A percentile compares a stretch with the other conserved stretches of the same genome.
These are phyloP conservation scores for Diaporthe eres DNA, from an alignment of 2,329 filamentous ascomycete species.

Conservation along the genomic window DNA sequence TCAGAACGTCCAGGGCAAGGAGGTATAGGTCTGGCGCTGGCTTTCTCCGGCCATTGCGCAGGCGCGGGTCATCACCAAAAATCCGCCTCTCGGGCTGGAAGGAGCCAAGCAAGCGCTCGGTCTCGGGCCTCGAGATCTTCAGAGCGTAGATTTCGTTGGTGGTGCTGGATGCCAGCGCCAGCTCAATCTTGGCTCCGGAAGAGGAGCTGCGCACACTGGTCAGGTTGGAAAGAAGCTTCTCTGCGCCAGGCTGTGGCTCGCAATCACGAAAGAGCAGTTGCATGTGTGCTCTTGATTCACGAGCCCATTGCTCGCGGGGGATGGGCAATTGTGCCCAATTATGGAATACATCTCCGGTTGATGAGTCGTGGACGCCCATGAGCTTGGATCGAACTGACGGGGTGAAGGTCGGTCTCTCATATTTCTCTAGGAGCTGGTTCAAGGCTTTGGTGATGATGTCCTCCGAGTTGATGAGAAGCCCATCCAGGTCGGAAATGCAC, in stretches of 20 bases:
- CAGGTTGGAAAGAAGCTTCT: not conserved
- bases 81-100: not conserved
- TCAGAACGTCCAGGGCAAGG: not conserved
- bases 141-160: not conserved
- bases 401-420: not conserved
- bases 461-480: not conserved
- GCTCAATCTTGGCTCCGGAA: not conserved
- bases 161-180: not conserved
- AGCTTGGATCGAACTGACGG: not conserved
- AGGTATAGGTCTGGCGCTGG: not conserved
- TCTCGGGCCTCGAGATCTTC: not conserved
- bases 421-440: not conserved
- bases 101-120: not conserved
- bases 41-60: not conserved
- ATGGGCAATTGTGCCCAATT: not conserved
- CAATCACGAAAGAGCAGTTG: not conserved
- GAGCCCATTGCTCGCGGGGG: not conserved
- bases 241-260: not conserved
- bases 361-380: not conserved
- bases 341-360: not conserved
- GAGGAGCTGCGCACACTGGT: not conserved
- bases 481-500: not conserved
- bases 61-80: not conserved
- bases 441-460: not conserved
- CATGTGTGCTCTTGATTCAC: not conserved